Evolutionary conservation across 2,329 filamentous ascomycete species (phyloP), one percentile per base, ranked within the genome.

Genomic region (Scedosporium dehoogii): DNA sequence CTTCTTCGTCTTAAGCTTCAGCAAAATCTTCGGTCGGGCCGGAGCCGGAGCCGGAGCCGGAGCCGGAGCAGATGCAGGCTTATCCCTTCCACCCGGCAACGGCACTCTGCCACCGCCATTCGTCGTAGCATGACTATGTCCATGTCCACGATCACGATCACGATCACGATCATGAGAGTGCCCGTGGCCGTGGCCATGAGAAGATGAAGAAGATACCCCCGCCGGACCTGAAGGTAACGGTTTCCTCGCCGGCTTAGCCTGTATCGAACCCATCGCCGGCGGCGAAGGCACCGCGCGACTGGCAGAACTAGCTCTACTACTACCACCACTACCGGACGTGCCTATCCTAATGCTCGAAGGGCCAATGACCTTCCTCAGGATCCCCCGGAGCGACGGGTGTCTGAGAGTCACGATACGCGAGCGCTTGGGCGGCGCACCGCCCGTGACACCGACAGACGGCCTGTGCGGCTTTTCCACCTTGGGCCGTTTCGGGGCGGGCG

Each of bases 241-340:
- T 46, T 76, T 76, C 41, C 74, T 68, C 12, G 68, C 68, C 6
- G 73, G 70, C 60, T 76, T 76, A 12, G 70, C 69, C 59, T 61
- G 59, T 25, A 61, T 60, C 7, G 59, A 56, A 9, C 46, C 16
- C 48, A 55, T 33, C 7, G 59, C 3, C 23, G 55, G 33, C 5
- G 55, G 27, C 55, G 55, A 58, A 38, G 25, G 27, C 25, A 25
- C 25, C n/a, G 25, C 27, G 1, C 23, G 10, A 9, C 18, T 7
- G 12, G 9, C 6, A 56, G 25, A 29, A 21, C 33, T 25, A 44
- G 23, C 59, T 46, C 51, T 53, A 25, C 25, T 58, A n/a, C 44
- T 42, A 38, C 44, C n/a, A 51, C 44, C 18, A 6, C 44, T 10
- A 6, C 27, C 27, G 1, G 57, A 53, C 25, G 59, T 10, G n/a